These are phyloP conservation scores for Dothidotthia symphoricarpi DNA, from an alignment of 2,329 filamentous ascomycete genomes.

Conservation along the genomic window DNA sequence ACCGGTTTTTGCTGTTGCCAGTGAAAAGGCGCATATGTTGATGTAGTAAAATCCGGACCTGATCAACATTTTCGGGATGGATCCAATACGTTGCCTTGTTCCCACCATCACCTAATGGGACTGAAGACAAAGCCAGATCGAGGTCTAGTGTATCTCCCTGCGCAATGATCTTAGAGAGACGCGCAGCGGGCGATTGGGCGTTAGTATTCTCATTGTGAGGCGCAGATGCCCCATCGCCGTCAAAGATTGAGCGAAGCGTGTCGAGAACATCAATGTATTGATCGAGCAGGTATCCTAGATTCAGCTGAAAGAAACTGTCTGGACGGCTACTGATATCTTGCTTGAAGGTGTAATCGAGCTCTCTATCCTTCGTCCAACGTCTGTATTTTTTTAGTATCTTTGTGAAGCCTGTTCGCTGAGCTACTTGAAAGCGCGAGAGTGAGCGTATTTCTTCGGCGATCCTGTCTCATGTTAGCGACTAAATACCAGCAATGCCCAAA, in stretches of 20 bases:
- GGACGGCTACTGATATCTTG: constrained; percentile 63
- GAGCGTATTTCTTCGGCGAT: constrained; percentile 71
- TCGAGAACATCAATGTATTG: constrained; percentile 51
- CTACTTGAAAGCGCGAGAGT: constrained; percentile 68
- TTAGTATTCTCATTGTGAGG: constrained; percentile 13
- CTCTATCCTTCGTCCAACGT: constrained; percentile 78
- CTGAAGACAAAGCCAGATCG: constrained; percentile 50
- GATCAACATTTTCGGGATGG: constrained; percentile 54
- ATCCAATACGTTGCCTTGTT: constrained; percentile 55
- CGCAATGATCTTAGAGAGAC: constrained; percentile 43
- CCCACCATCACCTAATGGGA: constrained; percentile 48
- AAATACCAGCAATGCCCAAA: too few species aligned
- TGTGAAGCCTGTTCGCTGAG: constrained; percentile 72
- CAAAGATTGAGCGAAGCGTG: constrained; percentile 47
- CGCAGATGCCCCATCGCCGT: constrained; percentile 25
- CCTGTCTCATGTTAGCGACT: constrained; percentile 32
- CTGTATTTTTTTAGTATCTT: constrained; percentile 86
- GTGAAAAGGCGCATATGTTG: constrained; percentile 49
- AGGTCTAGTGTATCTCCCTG: constrained; percentile 48
- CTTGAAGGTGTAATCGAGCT: constrained; percentile 64
- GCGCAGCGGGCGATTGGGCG: constrained; percentile 27
- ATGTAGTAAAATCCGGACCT: constrained; percentile 53
- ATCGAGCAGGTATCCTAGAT: constrained; percentile 56
- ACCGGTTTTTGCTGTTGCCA: constrained; percentile 17
- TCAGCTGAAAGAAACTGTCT: constrained; percentile 69